Conservation (phyloP, 2,329 filamentous ascomycete genomes). For the Aspergillus ochraceoroseus region DNA sequence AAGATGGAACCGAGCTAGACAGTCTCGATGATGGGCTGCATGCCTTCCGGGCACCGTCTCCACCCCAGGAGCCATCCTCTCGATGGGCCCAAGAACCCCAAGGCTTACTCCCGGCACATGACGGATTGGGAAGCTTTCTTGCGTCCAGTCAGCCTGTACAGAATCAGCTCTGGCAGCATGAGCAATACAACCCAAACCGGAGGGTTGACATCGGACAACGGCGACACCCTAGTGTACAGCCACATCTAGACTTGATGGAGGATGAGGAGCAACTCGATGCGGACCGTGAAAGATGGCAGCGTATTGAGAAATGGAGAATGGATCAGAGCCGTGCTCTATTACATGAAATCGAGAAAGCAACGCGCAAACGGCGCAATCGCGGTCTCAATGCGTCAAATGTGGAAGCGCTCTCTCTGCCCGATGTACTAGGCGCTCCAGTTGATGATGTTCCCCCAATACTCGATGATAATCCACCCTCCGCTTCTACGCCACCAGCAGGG, state of each 20-base stretch:
- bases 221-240: constrained; percentile 55
- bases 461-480: constrained; percentile 47
- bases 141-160: constrained; percentile 62
- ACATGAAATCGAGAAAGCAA: constrained; percentile 86
- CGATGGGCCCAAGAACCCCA: constrained; percentile 53
- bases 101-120: constrained; percentile 80
- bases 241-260: constrained; percentile 52
- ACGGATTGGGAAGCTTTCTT: constrained; percentile 82
- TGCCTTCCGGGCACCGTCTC: constrained; percentile 67
- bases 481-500: constrained; percentile 34
- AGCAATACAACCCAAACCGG: constrained; percentile 71
- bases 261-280: constrained; percentile 55
- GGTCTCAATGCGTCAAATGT: constrained; percentile 24
- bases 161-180: constrained; percentile 83
- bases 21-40: constrained; percentile 88
- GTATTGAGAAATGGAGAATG: constrained; percentile 87
- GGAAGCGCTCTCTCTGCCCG: constrained; percentile 12
- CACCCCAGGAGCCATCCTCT: constrained; percentile 41
- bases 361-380: constrained; percentile 55
- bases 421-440: constrained; percentile 47
- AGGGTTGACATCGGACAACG: constrained; percentile 46
- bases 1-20: constrained; percentile 71
- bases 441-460: too few species aligned
- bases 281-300: constrained; percentile 68
- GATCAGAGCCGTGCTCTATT: constrained; percentile 83